Conservation (phyloP, 169 alveolate genomes). For the Amoebophrya sp. region DNA sequence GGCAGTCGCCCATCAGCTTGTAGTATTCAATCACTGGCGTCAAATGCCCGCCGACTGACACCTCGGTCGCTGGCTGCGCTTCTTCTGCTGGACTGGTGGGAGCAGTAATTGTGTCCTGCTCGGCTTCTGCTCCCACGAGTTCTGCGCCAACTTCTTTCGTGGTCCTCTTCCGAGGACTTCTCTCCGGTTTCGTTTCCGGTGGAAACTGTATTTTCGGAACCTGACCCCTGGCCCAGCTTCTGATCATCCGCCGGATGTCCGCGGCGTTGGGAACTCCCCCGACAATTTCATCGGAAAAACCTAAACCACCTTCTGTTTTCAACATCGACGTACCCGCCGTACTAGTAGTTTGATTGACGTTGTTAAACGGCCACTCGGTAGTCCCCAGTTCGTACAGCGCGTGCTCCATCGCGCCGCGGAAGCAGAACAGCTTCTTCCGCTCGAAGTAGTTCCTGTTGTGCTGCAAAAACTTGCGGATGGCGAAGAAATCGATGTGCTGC, state of each 20-base stretch:
- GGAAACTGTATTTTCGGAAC: neutral
- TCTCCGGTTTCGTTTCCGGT: neutral
- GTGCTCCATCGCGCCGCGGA: constrained; percentile 24
- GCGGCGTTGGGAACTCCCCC: constrained; percentile 17
- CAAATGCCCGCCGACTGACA: neutral
- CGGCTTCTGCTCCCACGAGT: neutral
- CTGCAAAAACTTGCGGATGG: constrained; percentile 17
- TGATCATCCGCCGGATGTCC: constrained; percentile 15
- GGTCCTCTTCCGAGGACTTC: too few relatives aligned
- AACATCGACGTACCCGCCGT: neutral
- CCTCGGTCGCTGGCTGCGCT: too few relatives aligned
- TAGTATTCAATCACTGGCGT: constrained; percentile 7
- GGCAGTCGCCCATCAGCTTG: constrained; percentile 20
- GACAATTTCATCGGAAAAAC: neutral
- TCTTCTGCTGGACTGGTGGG: constrained; percentile 15
- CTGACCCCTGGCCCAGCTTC: constrained; percentile 10
- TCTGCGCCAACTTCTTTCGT: neutral
- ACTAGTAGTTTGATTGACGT: neutral
- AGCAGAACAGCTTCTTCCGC: constrained; percentile 14
- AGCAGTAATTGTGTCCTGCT: constrained; percentile 13
- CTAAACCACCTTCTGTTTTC: neutral
- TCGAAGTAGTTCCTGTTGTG: neutral
- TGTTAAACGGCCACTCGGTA: neutral
- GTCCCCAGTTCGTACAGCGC: constrained; percentile 22
- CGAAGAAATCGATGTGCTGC: constrained; percentile 27